Evolutionary conservation across 192 early-diverging fungal genomes (phyloP).

Genomic region (Coemansia javaensis): DNA sequence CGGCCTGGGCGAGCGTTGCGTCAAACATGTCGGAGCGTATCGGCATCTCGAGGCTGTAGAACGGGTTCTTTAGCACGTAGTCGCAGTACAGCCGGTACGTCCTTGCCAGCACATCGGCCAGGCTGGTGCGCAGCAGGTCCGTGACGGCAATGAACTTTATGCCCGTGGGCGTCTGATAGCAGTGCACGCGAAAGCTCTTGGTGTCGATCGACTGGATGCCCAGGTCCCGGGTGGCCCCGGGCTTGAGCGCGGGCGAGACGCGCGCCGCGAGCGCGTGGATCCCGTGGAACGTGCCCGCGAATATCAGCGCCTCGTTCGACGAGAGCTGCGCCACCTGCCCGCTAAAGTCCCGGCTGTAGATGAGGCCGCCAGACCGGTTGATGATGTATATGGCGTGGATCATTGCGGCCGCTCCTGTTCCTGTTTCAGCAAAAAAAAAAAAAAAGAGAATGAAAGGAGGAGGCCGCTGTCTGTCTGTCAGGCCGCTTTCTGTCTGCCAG

Average conservation of each 20-base stretch:
- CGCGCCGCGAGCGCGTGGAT: constrained; percentile 94
- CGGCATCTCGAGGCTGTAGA: constrained; percentile 98
- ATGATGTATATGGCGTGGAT: constrained; percentile 79
- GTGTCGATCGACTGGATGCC: constrained; percentile 93
- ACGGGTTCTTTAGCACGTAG: constrained; percentile 98
- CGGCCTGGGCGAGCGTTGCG: constrained; percentile 54
- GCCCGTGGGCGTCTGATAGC: constrained; percentile 92
- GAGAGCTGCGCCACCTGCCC: constrained; percentile 77
- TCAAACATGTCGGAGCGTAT: constrained; percentile 96
- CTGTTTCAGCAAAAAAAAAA: too few relatives aligned
- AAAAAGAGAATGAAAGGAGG: too few relatives aligned
- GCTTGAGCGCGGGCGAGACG: constrained; percentile 70
- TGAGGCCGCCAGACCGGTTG: constrained; percentile 89
- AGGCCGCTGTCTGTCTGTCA: too few relatives aligned
- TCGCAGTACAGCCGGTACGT: constrained; percentile 90
- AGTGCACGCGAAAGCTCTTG: constrained; percentile 85
- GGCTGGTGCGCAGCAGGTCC: constrained; percentile 67
- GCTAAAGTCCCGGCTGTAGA: constrained; percentile 88
- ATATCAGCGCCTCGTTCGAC: constrained; percentile 94
- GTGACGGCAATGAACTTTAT: constrained; percentile 93
- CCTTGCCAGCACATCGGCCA: constrained; percentile 52
- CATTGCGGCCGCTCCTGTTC: too few relatives aligned
- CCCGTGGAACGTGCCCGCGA: constrained; percentile 96
- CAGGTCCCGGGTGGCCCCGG: constrained; percentile 52
- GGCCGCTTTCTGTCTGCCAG: too few relatives aligned